Evolutionary conservation across 169 alveolate species (phyloP), one percentile per base, ranked within the genome.

Genomic region (Eimeria maxima): DNA sequence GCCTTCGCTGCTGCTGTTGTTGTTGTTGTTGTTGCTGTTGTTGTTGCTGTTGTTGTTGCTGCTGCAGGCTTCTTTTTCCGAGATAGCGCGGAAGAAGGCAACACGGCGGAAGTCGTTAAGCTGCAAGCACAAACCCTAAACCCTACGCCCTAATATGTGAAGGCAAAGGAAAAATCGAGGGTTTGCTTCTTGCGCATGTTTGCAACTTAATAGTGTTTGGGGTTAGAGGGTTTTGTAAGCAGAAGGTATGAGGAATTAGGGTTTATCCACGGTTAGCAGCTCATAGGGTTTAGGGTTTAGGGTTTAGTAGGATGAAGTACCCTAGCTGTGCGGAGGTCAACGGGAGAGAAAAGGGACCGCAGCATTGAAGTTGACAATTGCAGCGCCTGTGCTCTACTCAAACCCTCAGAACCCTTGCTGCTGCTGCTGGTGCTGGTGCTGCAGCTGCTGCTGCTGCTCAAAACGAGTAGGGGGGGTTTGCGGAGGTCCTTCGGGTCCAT

Each of bases 61-160:
- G 86, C 50, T 74, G 45, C 45, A n/a, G 47, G 53, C 84, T 22
- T 42, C 53, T 13, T 22, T 13, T 38, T 80, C 90, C 14, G 71
- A 14, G 29, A 74, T 38, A 71, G 87, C 80, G 13, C 93, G 95
- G 22, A 88, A 89, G 38, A 97, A 90, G 11, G 92, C 97, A 10
- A 97, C 97, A 73, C 98, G 87, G 45, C 95, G 95, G 76, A 97
- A 97, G 80, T 96, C 95, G 53, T 96, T 74, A n/a, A 96, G 86
- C 95, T 90, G 90, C 44, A 45, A 22, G 16, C 50, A 86, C 74
- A 67, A 67, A 67, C 76, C 76, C 0, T 67, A 67, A 67, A 67
- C 76, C 76, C 76, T 67, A 20, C 4, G 14, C 29, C 76, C 76
- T 67, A 67, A 67, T 18, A 22, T 29, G 33, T 67, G 24, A 67